A percentile compares a stretch with the other conserved stretches of the same genome.
Evolutionary conservation across 352 stramenopile species (phyloP).

Genomic region (Phytopythium cucurbitacearum): DNA sequence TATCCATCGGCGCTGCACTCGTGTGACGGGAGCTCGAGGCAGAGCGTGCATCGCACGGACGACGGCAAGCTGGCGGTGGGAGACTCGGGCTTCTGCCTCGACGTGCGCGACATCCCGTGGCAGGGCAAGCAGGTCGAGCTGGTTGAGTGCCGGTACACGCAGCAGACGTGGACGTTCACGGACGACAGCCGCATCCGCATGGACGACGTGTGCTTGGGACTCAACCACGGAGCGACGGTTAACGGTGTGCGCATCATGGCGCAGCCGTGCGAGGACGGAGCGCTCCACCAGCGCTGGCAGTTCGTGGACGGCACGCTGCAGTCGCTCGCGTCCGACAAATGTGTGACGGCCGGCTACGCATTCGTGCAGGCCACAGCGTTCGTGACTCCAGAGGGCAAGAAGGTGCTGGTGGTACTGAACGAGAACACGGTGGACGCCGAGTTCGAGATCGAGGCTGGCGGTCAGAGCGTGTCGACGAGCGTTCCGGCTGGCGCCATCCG

Average conservation of each 20-base stretch:
- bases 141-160: conserved; percentile 64
- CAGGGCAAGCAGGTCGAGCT: conserved; percentile 55
- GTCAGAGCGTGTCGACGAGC: conserved; percentile 37
- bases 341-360: conserved; percentile 73
- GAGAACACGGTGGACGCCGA: conserved; percentile 73
- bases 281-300: conserved; percentile 48
- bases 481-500: conserved; percentile 60
- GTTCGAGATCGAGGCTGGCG: conserved; percentile 57
- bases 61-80: conserved; percentile 71
- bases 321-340: conserved; percentile 49
- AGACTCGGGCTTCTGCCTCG: conserved; percentile 55
- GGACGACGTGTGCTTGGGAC: conserved; percentile 53
- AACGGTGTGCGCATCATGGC: conserved; percentile 49
- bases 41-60: conserved; percentile 47
- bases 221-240: conserved; percentile 61
- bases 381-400: conserved; percentile 65
- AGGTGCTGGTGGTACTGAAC: conserved; percentile 80
- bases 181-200: conserved; percentile 48
- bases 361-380: conserved; percentile 72
- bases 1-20: conserved; percentile 54
- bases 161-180: conserved; percentile 63
- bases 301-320: conserved; percentile 60
- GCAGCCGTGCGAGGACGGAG: conserved; percentile 32
- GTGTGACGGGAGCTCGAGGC: conserved; percentile 63
- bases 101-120: conserved; percentile 41